Evolutionary conservation across 371 early-diverging fungal species (phyloP).

Genomic region (Quaeritorhiza haematococci): DNA sequence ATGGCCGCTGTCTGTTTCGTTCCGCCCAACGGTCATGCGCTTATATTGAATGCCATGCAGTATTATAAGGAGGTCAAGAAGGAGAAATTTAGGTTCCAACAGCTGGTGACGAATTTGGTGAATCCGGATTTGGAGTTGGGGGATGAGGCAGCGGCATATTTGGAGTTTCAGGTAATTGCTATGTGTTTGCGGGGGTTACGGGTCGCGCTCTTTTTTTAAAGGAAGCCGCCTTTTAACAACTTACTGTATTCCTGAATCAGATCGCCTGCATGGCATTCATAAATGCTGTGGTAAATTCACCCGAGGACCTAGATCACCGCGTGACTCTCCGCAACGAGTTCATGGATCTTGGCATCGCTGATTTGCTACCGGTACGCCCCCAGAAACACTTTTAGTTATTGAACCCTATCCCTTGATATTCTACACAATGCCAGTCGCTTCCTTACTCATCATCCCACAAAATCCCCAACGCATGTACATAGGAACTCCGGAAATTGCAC

Average conservation of each 20-base stretch:
- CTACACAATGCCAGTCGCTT: no score
- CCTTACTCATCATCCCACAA: no score
- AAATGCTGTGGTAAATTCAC: constrained; percentile 30
- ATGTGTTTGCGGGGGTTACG: background rate
- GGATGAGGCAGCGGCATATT: constrained; percentile 6
- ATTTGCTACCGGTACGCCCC: constrained; percentile 14
- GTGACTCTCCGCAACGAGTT: constrained; percentile 23
- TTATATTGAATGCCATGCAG: constrained; percentile 14
- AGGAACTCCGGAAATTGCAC: constrained; percentile 8
- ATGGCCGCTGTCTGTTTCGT: constrained; percentile 31
- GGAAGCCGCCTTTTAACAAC: background rate
- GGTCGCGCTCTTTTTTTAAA: no score
- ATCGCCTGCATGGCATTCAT: constrained; percentile 23
- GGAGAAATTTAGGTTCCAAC: constrained; percentile 15
- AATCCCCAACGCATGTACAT: background rate
- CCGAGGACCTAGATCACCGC: constrained; percentile 22
- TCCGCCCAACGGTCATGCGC: constrained; percentile 23
- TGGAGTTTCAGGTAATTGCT: constrained; percentile 19
- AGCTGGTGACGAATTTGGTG: constrained; percentile 11
- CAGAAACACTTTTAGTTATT: background rate
- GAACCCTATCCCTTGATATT: background rate
- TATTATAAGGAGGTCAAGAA: background rate
- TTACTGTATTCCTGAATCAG: constrained; percentile 3
- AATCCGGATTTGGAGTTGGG: constrained; percentile 5
- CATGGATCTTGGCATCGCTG: constrained; percentile 12